Evolutionary conservation across 305 asterid genomes (phyloP), one percentile per base, ranked within the genome.

Genomic region (Fraxinus dipetala): DNA sequence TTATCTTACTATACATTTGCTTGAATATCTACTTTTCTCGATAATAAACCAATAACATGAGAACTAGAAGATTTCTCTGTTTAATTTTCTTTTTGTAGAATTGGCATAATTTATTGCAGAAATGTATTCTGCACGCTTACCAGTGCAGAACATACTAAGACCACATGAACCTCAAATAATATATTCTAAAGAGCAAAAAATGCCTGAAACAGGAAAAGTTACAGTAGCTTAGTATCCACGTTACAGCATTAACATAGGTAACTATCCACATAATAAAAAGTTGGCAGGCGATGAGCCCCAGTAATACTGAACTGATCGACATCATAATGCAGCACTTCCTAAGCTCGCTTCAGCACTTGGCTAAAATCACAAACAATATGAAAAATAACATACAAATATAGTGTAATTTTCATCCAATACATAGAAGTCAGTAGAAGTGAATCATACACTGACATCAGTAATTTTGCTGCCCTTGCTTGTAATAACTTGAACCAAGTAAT

Each of bases 401-500:
- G 36, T 6, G 4, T 69, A 69, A 31, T 28, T 69, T 69, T 28
- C 40, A 30, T 28, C 4, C 22, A 69, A 69, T 69, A 69, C 30
- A 30, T 69, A 28, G 24, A 48, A 61, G 73, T 38, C 11, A 40
- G 20, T 36, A 59, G 40, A 77, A 76, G 75, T 75, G 40, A 77
- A 74, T 38, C 35, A 86, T 77, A 80, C 78, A 86, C 90, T 88
- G 54, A 90, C 98, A 78, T 92, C 87, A 80, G 93, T 88, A 84
- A 95, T 86, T 76, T 73, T 83, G 81, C 87, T 84, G 28, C 82
- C 91, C 85, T 89, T 88, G 93, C 91, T 87, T 38, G 94, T 87
- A 88, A 96, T 90, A 82, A 91, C 89, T 87, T 90, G 98, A 85
- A 96, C 90, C 34, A 85, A 35, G 90, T 94, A 96, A 88, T 84